Evolutionary conservation across 2,329 filamentous ascomycete species (phyloP).

Genomic region (Cladorrhinum sp.): DNA sequence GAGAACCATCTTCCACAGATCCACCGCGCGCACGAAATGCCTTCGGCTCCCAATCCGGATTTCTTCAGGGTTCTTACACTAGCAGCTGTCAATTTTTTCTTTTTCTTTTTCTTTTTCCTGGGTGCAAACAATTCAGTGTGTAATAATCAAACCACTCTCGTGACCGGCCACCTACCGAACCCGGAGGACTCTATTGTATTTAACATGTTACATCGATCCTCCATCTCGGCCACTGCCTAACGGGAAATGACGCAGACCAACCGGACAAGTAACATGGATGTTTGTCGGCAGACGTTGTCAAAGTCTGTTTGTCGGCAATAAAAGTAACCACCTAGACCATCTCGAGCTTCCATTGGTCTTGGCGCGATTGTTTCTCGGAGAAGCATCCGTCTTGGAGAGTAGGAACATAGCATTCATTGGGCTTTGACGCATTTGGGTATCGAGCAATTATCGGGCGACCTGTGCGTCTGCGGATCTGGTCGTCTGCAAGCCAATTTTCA

Average conservation of each 20-base stretch:
- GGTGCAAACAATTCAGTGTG: too few relatives aligned
- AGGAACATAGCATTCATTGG: not conserved
- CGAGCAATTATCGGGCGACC: not conserved
- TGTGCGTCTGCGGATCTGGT: not conserved
- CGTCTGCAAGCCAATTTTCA: not conserved
- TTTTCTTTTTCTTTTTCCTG: too few relatives aligned
- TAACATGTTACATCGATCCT: too few relatives aligned
- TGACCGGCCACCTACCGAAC: too few relatives aligned
- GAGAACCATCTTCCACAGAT: slow-evolving; percentile 6
- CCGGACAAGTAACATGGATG: not conserved
- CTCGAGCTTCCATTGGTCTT: too few relatives aligned
- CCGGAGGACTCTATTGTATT: too few relatives aligned
- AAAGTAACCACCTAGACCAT: too few relatives aligned
- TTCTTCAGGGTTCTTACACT: not conserved
- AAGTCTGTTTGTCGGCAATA: not conserved
- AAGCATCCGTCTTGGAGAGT: not conserved
- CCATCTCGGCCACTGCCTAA: too few relatives aligned
- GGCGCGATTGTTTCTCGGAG: not conserved
- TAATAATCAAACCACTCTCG: too few relatives aligned
- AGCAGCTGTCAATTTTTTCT: too few relatives aligned
- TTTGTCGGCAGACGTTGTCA: slow-evolving; percentile 1
- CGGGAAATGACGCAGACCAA: not conserved
- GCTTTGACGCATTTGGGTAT: not conserved
- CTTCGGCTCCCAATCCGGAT: not conserved
- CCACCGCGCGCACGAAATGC: slow-evolving; percentile 28